A percentile compares a stretch with the other conserved stretches of the same genome.
phyloP scores from a whole-genome alignment of 2,329 filamentous ascomycete species.

The Arthrobotrys entomopaga region DNA sequence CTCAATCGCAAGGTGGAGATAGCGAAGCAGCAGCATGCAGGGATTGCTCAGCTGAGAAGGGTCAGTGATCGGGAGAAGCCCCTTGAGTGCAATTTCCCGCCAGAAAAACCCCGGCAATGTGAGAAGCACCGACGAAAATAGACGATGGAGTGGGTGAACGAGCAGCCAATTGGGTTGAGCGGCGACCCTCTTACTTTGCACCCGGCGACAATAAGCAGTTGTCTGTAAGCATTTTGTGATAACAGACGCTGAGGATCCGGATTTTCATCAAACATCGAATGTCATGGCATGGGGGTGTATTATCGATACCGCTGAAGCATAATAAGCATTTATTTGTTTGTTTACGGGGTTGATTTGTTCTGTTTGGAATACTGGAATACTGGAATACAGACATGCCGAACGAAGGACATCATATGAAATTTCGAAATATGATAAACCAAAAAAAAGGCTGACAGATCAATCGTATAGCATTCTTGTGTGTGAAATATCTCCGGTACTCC shows the following conservation, averaged over 20 bases:
- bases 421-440: constrained; percentile 16
- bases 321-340: constrained; percentile 15
- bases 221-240: constrained; percentile 5
- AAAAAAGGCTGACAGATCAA: not conserved
- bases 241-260: constrained; percentile 9
- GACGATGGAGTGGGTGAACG: constrained; percentile 28
- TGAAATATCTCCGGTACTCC: constrained; percentile 38
- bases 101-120: constrained; percentile 33
- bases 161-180: constrained; percentile 48
- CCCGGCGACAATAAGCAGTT: constrained; percentile 23
- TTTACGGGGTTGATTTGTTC: constrained; percentile 18
- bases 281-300: too few species aligned
- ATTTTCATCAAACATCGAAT: too few species aligned
- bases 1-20: constrained; percentile 54
- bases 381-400: not conserved
- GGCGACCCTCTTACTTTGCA: constrained; percentile 2
- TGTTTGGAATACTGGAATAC: too few species aligned
- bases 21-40: constrained; percentile 30
- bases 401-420: constrained; percentile 13
- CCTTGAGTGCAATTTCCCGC: constrained; percentile 51
- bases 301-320: not conserved
- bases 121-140: constrained; percentile 50
- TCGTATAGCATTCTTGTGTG: constrained; percentile 28
- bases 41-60: constrained; percentile 49
- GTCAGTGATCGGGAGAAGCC: constrained; percentile 48